Conservation (phyloP, 2,329 filamentous ascomycete genomes). For the Talaromyces verruculosus region DNA sequence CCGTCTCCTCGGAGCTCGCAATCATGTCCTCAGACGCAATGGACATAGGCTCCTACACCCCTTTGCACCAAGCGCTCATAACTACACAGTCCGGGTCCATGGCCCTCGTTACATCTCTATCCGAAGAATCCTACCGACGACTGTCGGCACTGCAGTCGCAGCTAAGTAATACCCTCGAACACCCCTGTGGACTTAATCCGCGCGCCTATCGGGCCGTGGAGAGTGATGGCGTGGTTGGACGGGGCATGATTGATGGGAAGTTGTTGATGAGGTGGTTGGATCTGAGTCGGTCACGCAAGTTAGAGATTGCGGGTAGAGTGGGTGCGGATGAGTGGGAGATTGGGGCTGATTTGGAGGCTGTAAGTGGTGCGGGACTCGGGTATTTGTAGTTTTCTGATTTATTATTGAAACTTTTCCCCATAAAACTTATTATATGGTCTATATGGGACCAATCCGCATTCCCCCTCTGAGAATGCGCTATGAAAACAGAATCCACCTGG, state of each 20-base stretch:
- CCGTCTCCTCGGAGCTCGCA: conserved; percentile 46
- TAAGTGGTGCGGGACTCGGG: conserved; percentile 63
- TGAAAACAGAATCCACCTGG: background rate
- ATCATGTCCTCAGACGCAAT: conserved; percentile 40
- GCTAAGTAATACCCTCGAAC: conserved; percentile 71
- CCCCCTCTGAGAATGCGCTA: background rate
- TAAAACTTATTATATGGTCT: background rate
- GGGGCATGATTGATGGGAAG: conserved; percentile 76
- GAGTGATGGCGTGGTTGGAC: conserved; percentile 51
- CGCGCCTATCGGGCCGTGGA: conserved; percentile 68
- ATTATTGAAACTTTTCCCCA: background rate
- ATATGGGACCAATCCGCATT: background rate
- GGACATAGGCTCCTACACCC: conserved; percentile 36
- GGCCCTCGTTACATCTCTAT: conserved; percentile 71
- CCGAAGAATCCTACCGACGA: conserved; percentile 79
- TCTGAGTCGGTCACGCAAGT: conserved; percentile 67
- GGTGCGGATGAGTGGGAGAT: conserved; percentile 68
- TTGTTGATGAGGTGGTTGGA: conserved; percentile 74
- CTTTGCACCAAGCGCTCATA: conserved; percentile 62
- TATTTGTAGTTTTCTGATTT: conserved; percentile 35
- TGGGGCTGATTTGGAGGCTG: conserved; percentile 65
- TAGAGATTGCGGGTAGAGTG: conserved; percentile 72
- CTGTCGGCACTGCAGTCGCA: conserved; percentile 79
- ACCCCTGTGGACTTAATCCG: conserved; percentile 78
- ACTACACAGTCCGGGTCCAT: conserved; percentile 75